Evolutionary conservation across 768 basidiomycete genomes (phyloP).

Genomic region (Lactifluus piperatus): DNA sequence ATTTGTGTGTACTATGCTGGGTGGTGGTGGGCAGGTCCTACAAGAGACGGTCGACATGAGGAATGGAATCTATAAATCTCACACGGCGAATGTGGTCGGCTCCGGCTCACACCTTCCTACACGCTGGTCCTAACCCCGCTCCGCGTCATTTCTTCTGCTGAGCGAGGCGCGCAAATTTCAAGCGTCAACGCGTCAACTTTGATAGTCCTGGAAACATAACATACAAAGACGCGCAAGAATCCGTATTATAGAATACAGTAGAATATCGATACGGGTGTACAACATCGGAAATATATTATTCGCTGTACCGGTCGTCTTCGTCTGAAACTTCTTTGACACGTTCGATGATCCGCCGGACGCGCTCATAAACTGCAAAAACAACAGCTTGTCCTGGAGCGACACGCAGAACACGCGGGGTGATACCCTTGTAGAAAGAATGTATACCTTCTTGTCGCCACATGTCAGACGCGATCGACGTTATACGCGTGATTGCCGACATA

Average conservation of each 20-base stretch:
- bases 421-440: conserved; percentile 94
- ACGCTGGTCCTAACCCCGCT: too few species aligned
- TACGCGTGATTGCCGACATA: conserved; percentile 69
- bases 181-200: too few species aligned
- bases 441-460: conserved; percentile 93
- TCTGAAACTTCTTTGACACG: conserved; percentile 42
- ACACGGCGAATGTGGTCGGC: too few species aligned
- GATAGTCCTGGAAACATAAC: too few species aligned
- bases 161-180: too few species aligned
- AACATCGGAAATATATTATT: conserved; percentile 30
- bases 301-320: too few species aligned
- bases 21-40: background rate
- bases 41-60: too few species aligned
- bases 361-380: conserved; percentile 96
- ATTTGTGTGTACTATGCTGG: background rate
- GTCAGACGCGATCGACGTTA: conserved; percentile 72
- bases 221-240: background rate
- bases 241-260: background rate
- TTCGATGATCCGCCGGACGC: conserved; percentile 71
- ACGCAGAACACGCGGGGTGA: conserved; percentile 90
- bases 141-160: too few species aligned
- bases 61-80: too few species aligned
- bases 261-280: background rate
- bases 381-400: conserved; percentile 97
- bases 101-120: too few species aligned